A percentile compares a stretch with the other conserved stretches of the same genome.
Conservation (phyloP, 306 rosid species). For the Begonia peltatifolia region DNA sequence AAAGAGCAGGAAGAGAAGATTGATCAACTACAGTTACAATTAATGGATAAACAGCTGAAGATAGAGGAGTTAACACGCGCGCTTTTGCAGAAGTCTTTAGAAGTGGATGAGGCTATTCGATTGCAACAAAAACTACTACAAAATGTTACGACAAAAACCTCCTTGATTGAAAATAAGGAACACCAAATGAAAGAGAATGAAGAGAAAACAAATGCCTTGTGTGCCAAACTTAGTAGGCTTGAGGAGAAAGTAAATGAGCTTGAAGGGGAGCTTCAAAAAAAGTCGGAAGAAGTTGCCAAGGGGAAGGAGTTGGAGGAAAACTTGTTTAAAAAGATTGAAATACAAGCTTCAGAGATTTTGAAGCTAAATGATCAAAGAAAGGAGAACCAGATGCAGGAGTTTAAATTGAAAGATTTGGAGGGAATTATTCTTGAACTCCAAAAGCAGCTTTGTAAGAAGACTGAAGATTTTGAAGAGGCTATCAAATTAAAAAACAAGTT, state of each 20-base stretch:
- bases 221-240: conserved; percentile 15
- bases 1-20: conserved; percentile 18
- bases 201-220: conserved; percentile 20
- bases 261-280: conserved; percentile 18
- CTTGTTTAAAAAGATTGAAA: conserved; percentile 16
- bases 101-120: conserved; percentile 31
- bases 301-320: conserved; percentile 14
- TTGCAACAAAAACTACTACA: conserved; percentile 31
- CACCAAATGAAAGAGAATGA: conserved; percentile 28
- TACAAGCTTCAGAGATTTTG: conserved; percentile 19
- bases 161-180: conserved; percentile 16
- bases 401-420: conserved; percentile 23
- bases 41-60: conserved; percentile 14
- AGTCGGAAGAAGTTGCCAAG: conserved; percentile 17
- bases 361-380: conserved; percentile 19
- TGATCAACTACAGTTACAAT: conserved; percentile 13
- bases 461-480: conserved; percentile 27
- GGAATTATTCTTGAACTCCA: conserved; percentile 18
- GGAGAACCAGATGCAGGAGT: conserved; percentile 25
- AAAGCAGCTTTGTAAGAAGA: conserved; percentile 15
- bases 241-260: conserved; percentile 22
- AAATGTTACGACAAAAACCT: conserved; percentile 25
- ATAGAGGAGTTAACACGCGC: conserved; percentile 25
- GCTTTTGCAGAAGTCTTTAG: conserved; percentile 19
- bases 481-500: conserved; percentile 15